Evolutionary conservation across 2,329 filamentous ascomycete species (phyloP), one percentile per base, ranked within the genome.

Genomic region (Blumeriella jaapii): DNA sequence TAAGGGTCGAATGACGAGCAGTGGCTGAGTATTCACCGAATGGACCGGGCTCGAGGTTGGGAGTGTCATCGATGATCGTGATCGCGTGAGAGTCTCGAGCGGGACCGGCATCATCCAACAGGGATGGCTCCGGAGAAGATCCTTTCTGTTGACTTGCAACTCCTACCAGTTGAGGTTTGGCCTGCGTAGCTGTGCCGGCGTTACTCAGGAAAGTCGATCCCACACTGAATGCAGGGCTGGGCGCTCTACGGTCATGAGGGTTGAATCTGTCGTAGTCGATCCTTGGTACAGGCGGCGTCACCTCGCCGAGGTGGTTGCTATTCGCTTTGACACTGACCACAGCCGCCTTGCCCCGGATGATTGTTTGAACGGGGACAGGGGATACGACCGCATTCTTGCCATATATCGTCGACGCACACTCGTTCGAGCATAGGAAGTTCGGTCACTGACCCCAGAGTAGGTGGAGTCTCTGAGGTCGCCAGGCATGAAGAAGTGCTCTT

Each of bases 361-460:
- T 82, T 34, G 86, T 91, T 53, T 91, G 85, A 1, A 86, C 85
- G 1, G 87, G 80, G 37, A 79, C 63, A 2, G 66, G 82, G 55
- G 68, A 86, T 49, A 94, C 74, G 34, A 93, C 76, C 11, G 84
- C 86, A 52, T 93, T 85, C 62, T 87, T 89, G 47, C 85, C 82
- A 55, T 95, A 96, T 34, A 94, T 85, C 13, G 89, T 95, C 1
- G 87, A 94, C 3, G 86, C 87, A 96, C 82, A 54, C 82, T 87
- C 31, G 71, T 77, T 38, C 76, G 69, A 23, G 72, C 74, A 41
- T 68, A 74, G 1, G 74, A 79, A 0, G 71, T 74, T 38, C 73
- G 65, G 53, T 78, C 74, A 19, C 66, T 69, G 42, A 81, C 72
- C 42, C 74, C 81, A 4, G 86, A 93, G 61, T 87, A 94, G 9